Evolutionary conservation across 805 yeast genomes (phyloP), one percentile per base, ranked within the genome.

Genomic region (Nakazawaea wyomingensis): DNA sequence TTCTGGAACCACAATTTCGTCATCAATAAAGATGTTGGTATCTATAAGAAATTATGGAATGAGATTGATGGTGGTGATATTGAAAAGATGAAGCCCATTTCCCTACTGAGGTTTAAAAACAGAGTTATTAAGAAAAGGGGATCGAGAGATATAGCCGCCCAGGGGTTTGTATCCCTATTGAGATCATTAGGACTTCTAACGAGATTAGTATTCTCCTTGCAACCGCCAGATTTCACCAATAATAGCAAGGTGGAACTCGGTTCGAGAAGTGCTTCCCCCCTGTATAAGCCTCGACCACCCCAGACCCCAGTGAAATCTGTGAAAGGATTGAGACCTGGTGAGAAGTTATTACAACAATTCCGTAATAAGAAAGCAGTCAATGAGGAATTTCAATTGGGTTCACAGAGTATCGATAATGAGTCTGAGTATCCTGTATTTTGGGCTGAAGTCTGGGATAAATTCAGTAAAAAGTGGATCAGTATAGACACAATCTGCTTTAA

Each of bases 361-460:
- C 45, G 63, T 35, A 57, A 54, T 34, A 59, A 50, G 39, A 46
- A 47, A 41, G 17, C 22, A 5, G 28, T 56, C 35, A 13, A 39
- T 24, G 38, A 33, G 27, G 34, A 37, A 11, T 13, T 34, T 24
- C 14, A 19, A 16, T 24, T 36, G 16, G 20, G 27, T 38, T 47
- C 48, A 9, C 37, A 44, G 10, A 45, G 46, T 8, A 43, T 20
- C 5, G 42, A 45, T 1, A 45, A 39, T 16, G 48, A 48, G 14
- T 50, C 50, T 1, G 44, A 47, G 7, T 82, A 68, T 54, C 97
- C 97, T 0, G 71, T 89, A 0, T 89, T 82, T 55, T 93, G 99
- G 99, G 80, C 80, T 18, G 99, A 93, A 58, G 96, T 85, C 0
- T 91, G 96, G 96, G 90, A 91, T 57, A 73, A 74, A 39, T 76